phyloP scores from a whole-genome alignment of 805 yeast genomes.

The Kluyveromyces dobzhanskii region DNA sequence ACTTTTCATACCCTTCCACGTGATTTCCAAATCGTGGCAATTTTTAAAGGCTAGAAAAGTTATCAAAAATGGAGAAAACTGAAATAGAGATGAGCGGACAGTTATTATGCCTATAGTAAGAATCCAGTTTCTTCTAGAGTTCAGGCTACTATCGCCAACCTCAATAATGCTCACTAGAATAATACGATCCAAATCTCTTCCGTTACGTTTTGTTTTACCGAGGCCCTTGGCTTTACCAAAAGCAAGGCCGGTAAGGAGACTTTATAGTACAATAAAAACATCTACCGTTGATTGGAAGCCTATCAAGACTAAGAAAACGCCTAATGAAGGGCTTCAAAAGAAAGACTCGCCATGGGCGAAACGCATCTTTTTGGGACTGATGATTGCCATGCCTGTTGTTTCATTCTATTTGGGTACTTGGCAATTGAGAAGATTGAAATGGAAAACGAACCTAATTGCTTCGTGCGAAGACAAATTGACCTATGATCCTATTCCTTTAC shows the following conservation, averaged over 20 bases:
- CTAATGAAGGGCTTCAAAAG: constrained; percentile 34
- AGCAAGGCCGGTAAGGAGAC: constrained; percentile 1
- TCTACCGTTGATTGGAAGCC: constrained; percentile 84
- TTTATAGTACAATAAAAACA: constrained; percentile 39
- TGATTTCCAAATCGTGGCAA: too few relatives aligned
- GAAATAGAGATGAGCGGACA: too few relatives aligned
- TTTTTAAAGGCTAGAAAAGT: too few relatives aligned
- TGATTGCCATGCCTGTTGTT: constrained; percentile 73
- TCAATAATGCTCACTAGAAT: too few relatives aligned
- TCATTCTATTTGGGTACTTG: constrained; percentile 85
- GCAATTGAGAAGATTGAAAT: constrained; percentile 78
- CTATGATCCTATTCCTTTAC: constrained; percentile 63
- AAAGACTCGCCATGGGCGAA: constrained; percentile 23
- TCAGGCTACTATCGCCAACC: too few relatives aligned
- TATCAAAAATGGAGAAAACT: too few relatives aligned
- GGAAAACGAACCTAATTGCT: constrained; percentile 83
- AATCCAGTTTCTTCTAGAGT: too few relatives aligned
- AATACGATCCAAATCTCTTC: not conserved
- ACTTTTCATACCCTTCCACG: too few relatives aligned
- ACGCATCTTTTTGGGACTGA: constrained; percentile 30
- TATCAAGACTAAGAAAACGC: constrained; percentile 39
- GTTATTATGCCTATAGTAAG: too few relatives aligned
- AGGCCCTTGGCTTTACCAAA: not conserved
- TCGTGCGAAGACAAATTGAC: constrained; percentile 76
- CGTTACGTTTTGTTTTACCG: not conserved